Evolutionary conservation across 1,284 basidiomycete genomes (phyloP).

Genomic region (Marasmius sp.): DNA sequence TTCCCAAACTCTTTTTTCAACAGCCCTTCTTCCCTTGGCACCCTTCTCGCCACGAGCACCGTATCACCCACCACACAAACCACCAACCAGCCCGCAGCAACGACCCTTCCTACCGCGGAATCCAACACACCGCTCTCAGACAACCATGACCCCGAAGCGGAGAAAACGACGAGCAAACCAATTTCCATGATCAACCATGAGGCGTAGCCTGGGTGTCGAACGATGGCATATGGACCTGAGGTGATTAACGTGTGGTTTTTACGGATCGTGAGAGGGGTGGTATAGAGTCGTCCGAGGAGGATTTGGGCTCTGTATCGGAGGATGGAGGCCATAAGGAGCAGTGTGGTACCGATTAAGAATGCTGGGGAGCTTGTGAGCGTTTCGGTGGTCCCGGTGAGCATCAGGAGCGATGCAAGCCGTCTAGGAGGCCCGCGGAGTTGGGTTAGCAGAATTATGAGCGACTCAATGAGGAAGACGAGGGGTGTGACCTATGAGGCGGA

Average conservation of each 20-base stretch:
- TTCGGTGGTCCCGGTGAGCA: background rate
- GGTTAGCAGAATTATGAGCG: background rate
- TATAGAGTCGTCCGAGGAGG: background rate
- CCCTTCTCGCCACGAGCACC: background rate
- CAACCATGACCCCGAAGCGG: background rate
- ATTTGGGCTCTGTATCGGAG: background rate
- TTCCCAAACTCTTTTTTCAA: constrained; percentile 3
- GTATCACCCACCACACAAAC: background rate
- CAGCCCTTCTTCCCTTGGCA: background rate
- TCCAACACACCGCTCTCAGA: constrained; percentile 1
- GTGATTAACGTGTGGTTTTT: background rate
- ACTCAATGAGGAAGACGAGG: background rate
- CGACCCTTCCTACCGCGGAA: background rate
- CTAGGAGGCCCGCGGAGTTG: background rate
- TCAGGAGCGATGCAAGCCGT: background rate
- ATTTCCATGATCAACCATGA: background rate
- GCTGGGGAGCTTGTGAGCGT: background rate
- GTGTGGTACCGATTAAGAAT: background rate
- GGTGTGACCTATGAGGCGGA: background rate
- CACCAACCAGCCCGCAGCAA: background rate
- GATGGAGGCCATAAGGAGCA: background rate
- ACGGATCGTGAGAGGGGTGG: background rate
- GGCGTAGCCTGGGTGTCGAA: background rate
- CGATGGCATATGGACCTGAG: background rate
- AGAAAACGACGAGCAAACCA: background rate